A percentile compares a stretch with the other conserved stretches of the same genome.
phyloP scores from a whole-genome alignment of 1,284 basidiomycete genomes.

The Tranzscheliella williamsii region DNA sequence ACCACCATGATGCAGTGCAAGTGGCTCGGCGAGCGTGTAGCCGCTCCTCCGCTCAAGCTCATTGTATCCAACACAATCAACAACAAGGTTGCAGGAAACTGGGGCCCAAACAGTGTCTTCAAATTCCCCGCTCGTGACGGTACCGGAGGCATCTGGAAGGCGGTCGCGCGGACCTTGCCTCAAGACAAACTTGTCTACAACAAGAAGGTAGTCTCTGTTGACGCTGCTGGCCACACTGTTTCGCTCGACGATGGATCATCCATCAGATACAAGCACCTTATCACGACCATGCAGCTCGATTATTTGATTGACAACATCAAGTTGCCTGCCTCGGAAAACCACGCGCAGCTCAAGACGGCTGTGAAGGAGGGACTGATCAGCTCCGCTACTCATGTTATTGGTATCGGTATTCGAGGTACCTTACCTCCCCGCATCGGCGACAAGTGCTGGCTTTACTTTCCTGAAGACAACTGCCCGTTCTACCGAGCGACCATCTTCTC shows the following conservation, averaged over 20 bases:
- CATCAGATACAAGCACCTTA: slow-evolving; percentile 64
- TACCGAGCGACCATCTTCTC: slow-evolving; percentile 67
- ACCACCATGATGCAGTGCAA: slow-evolving; percentile 66
- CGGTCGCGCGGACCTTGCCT: slow-evolving; percentile 64
- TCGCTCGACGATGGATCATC: slow-evolving; percentile 62
- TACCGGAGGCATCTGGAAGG: slow-evolving; percentile 67
- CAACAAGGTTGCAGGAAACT: slow-evolving; percentile 65
- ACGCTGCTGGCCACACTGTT: slow-evolving; percentile 62
- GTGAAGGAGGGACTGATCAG: slow-evolving; percentile 63
- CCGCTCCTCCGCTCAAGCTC: slow-evolving; percentile 65
- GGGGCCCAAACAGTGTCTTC: slow-evolving; percentile 67
- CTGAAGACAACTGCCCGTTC: slow-evolving; percentile 65
- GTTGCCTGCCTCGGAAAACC: slow-evolving; percentile 60
- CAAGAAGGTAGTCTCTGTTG: slow-evolving; percentile 62
- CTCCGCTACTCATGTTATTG: slow-evolving; percentile 66
- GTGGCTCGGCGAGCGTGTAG: slow-evolving; percentile 67
- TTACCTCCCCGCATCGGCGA: slow-evolving; percentile 65
- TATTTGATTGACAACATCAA: slow-evolving; percentile 61
- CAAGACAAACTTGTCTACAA: slow-evolving; percentile 62
- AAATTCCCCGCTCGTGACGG: slow-evolving; percentile 66
- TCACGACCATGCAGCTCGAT: slow-evolving; percentile 65
- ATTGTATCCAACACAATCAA: slow-evolving; percentile 65
- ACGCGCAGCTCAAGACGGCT: slow-evolving; percentile 60
- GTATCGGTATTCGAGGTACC: slow-evolving; percentile 65
- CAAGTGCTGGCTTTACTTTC: slow-evolving; percentile 66